Conservation (phyloP, 2,329 filamentous ascomycete genomes). For the Xylaria polymorpha region DNA sequence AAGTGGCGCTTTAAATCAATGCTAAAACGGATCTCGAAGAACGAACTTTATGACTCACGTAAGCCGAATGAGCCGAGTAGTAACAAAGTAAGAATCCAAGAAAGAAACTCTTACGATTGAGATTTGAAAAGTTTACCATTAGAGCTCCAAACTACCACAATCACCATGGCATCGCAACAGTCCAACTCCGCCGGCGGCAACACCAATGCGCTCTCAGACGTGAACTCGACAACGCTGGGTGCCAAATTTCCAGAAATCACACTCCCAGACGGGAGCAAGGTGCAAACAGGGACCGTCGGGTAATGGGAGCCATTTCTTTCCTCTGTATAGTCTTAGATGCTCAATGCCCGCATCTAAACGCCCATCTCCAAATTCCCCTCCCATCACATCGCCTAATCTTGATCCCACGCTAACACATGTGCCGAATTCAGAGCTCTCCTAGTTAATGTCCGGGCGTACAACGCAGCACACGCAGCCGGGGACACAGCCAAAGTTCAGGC, state of each 20-base stretch:
- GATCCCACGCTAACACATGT: conserved; percentile 8
- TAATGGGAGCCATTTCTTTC: conserved; percentile 24
- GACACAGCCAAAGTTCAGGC: conserved; percentile 37
- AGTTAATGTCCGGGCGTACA: conserved; percentile 46
- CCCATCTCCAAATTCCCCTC: neutral
- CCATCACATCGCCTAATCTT: too few relatives aligned
- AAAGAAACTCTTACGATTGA: neutral
- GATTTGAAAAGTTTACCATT: neutral
- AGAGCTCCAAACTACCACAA: neutral
- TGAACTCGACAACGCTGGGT: conserved; percentile 46
- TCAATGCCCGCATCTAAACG: neutral
- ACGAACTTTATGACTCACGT: neutral
- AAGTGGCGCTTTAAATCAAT: too few relatives aligned
- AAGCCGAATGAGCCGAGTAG: too few relatives aligned
- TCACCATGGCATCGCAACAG: conserved; percentile 29
- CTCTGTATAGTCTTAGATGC: neutral
- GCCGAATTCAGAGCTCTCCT: conserved; percentile 41
- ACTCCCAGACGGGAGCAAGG: conserved; percentile 45
- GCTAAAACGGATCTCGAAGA: neutral
- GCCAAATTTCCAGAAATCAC: conserved; percentile 47
- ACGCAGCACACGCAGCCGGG: conserved; percentile 41
- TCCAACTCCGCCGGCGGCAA: conserved; percentile 20
- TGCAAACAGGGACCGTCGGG: conserved; percentile 49
- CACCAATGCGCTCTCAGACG: conserved; percentile 36
- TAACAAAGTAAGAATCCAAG: neutral